Evolutionary conservation across 78 protist species (phyloP).

Genomic region (Dictyostelium firmibasis): DNA sequence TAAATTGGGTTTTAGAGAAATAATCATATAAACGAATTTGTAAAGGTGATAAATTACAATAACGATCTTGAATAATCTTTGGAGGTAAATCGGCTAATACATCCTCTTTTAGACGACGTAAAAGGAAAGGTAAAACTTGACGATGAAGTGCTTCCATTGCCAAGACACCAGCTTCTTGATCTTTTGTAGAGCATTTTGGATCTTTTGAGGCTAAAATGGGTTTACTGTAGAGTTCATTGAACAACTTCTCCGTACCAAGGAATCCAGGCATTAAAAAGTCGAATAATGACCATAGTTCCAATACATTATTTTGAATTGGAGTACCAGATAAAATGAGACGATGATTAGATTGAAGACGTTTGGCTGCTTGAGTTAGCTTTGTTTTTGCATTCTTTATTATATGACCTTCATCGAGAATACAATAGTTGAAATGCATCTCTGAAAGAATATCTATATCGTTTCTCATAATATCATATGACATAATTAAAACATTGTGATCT

Average conservation of each 20-base stretch:
- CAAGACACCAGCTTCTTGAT: conserved; percentile 83
- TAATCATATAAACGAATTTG: conserved; percentile 82
- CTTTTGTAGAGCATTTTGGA: conserved; percentile 59
- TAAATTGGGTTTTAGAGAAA: conserved; percentile 46
- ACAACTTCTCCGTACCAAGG: conserved; percentile 90
- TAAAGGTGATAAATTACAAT: conserved; percentile 83
- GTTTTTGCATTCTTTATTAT: conserved; percentile 89
- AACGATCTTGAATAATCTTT: conserved; percentile 96
- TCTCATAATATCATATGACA: conserved; percentile 91
- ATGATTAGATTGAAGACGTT: conserved; percentile 82
- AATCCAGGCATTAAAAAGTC: conserved; percentile 99
- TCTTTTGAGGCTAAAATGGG: conserved; percentile 84
- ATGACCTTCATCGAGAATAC: conserved; percentile 99
- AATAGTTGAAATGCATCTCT: conserved; percentile 82
- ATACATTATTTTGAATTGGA: conserved; percentile 93
- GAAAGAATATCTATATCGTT: conserved; percentile 80
- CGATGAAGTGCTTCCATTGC: conserved; percentile 92
- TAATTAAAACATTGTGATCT: conserved; percentile 74
- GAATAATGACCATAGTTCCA: conserved; percentile 98
- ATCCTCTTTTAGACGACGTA: conserved; percentile 96
- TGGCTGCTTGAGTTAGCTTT: conserved; percentile 85
- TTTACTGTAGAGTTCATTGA: conserved; percentile 75
- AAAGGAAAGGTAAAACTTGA: conserved; percentile 96
- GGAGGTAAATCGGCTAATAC: conserved; percentile 98
- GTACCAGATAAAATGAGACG: conserved; percentile 98